Conservation (phyloP, 1,284 basidiomycete genomes). For the Austroboletus novae-zelandiae region DNA sequence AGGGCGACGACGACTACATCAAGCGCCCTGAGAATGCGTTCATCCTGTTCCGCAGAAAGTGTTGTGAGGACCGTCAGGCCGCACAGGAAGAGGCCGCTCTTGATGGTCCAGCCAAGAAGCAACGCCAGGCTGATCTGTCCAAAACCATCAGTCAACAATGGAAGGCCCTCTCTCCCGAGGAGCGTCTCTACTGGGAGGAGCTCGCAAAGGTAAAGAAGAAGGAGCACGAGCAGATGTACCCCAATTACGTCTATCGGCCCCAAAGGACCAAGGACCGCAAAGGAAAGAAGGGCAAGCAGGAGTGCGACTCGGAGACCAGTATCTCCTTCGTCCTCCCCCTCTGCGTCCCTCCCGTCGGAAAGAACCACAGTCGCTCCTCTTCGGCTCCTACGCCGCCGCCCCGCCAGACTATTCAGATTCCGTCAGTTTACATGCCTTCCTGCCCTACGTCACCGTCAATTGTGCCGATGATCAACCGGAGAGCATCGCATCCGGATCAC, state of each 20-base stretch:
- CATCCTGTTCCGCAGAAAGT: conserved; percentile 74
- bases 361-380: conserved; percentile 47
- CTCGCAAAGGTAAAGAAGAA: conserved; percentile 57
- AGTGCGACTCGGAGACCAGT: conserved; percentile 45
- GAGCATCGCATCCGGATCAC: conserved; percentile 47
- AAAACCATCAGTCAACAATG: conserved; percentile 78
- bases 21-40: conserved; percentile 80
- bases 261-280: conserved; percentile 62
- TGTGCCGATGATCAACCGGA: conserved; percentile 55
- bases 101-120: conserved; percentile 45
- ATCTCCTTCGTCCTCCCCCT: conserved; percentile 58
- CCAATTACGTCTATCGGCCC: conserved; percentile 74
- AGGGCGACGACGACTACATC: conserved; percentile 77
- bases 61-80: conserved; percentile 64
- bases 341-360: conserved; percentile 29
- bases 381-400: conserved; percentile 56
- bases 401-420: conserved; percentile 62
- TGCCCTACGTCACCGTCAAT: conserved; percentile 62
- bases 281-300: conserved; percentile 45
- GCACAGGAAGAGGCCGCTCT: conserved; percentile 40
- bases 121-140: conserved; percentile 59
- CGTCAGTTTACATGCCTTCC: conserved; percentile 61
- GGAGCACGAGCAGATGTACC: conserved; percentile 62
- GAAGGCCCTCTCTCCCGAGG: conserved; percentile 59
- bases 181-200: conserved; percentile 63